Evolutionary conservation across 169 alveolate species (phyloP).

Genomic region (Plasmodium inui): DNA sequence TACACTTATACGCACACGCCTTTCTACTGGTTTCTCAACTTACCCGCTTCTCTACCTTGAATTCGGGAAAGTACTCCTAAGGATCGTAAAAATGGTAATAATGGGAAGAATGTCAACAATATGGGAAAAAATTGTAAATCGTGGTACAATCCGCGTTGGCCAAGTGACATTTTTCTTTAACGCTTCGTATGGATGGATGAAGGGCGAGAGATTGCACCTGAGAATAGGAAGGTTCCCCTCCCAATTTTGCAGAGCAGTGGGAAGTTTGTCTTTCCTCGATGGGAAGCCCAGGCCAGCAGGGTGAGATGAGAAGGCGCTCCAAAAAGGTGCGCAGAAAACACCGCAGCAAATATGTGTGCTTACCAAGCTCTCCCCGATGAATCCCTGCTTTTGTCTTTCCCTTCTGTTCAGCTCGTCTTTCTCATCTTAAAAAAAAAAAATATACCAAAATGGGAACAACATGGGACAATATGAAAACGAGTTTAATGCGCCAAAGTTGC

Average conservation of each 20-base stretch:
- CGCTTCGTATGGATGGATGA: background rate
- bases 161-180: background rate
- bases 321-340: background rate
- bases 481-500: background rate
- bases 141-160: background rate
- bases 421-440: slow-evolving; percentile 16
- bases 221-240: background rate
- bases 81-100: background rate
- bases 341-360: background rate
- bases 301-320: background rate
- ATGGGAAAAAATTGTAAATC: background rate
- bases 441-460: background rate
- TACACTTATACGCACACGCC: background rate
- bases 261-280: background rate
- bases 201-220: background rate
- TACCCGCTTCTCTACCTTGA: slow-evolving; percentile 69
- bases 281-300: background rate
- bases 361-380: background rate
- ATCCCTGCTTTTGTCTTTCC: background rate
- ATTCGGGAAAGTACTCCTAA: slow-evolving; percentile 40
- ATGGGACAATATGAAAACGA: background rate
- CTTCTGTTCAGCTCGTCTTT: background rate
- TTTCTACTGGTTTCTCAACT: background rate
- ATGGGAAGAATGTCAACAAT: background rate
- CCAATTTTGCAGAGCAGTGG: background rate